Evolutionary conservation across 2,329 filamentous ascomycete genomes (phyloP), one percentile per base, ranked within the genome.

Genomic region (Trichophyton verrucosum): DNA sequence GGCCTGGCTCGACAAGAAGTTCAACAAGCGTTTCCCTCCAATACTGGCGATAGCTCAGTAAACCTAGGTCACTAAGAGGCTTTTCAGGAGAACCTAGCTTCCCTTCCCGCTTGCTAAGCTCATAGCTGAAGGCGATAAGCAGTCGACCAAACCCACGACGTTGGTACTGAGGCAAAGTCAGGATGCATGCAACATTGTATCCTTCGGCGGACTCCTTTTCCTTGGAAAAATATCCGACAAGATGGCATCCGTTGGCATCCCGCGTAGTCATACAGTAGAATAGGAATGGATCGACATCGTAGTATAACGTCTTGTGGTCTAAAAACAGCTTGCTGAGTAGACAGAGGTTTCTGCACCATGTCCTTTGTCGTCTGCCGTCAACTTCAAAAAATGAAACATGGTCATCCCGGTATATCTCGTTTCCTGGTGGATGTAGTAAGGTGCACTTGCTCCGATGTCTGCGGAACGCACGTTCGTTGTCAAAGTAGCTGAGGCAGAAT

Each of bases 181-280:
- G 79, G 72, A 99, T 99, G 82, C 95, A 99, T 3, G 94, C 95
- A 36, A 99, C 87, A 71, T 99, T 99, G 81, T 97, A 99, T 33
- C 89, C 90, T 68, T 99, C 95, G 0, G 91, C 91, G 44, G 88
- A 92, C 74, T 99, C 94, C 68, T 99, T 99, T 74, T 99, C 94
- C 72, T 99, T 99, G 61, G 89, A 95, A 69, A 99, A 99, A 71
- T 99, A 99, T n/a, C 94, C 94, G 27, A 97, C 92, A 66, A 99
- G 94, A 71, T 96, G 94, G 70, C 94, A 96, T 17, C 92, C 92
- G 17, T 87, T 83, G 61, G 94, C 87, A 69, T 96, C 89, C 67
- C 91, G 92, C 68, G 96, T 94, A 65, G 91, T 95, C 77, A 97
- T 89, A 67, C 96, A 91, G 72, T 97, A 97, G 77, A 97, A 97